Percentiles rank a stretch among this genome's conserved stretches.
Conservation (phyloP, 1,284 basidiomycete species). For the Grifola frondosa region DNA sequence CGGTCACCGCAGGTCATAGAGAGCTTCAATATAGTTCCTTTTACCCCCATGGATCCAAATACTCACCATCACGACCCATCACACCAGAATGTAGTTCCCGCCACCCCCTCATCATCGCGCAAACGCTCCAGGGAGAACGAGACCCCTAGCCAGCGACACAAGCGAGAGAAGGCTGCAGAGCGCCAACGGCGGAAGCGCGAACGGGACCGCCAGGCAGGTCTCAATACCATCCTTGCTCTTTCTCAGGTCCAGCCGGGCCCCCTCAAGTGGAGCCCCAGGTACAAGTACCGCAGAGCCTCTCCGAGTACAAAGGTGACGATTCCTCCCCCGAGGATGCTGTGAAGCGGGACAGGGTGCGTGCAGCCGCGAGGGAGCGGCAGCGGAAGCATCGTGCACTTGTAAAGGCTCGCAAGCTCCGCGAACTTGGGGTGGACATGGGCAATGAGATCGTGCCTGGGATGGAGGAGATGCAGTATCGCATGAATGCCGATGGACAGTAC, state of each 20-base stretch:
- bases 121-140: slow-evolving; percentile 70
- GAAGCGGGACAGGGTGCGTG: slow-evolving; percentile 65
- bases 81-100: slow-evolving; percentile 18
- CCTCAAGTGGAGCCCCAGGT: slow-evolving; percentile 18
- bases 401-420: slow-evolving; percentile 74
- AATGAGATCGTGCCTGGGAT: slow-evolving; percentile 60
- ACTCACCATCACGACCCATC: slow-evolving; percentile 22
- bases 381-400: slow-evolving; percentile 74
- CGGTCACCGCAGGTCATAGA: slow-evolving; percentile 21
- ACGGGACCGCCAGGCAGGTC: slow-evolving; percentile 56
- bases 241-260: slow-evolving; percentile 22
- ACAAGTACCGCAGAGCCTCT: slow-evolving; percentile 9
- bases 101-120: slow-evolving; percentile 36
- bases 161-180: slow-evolving; percentile 80
- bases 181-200: slow-evolving; percentile 76
- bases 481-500: slow-evolving; percentile 57
- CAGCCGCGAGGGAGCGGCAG: slow-evolving; percentile 73
- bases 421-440: slow-evolving; percentile 74
- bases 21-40: slow-evolving; percentile 20
- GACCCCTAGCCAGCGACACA: slow-evolving; percentile 64
- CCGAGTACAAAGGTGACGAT: slow-evolving; percentile 37
- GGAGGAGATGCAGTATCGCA: slow-evolving; percentile 61
- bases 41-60: slow-evolving; percentile 29
- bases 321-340: slow-evolving; percentile 61
- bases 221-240: slow-evolving; percentile 35